Base-by-base conservation (phyloP, 2,329 filamentous ascomycete species). In the Elsinoe batatas region DNA sequence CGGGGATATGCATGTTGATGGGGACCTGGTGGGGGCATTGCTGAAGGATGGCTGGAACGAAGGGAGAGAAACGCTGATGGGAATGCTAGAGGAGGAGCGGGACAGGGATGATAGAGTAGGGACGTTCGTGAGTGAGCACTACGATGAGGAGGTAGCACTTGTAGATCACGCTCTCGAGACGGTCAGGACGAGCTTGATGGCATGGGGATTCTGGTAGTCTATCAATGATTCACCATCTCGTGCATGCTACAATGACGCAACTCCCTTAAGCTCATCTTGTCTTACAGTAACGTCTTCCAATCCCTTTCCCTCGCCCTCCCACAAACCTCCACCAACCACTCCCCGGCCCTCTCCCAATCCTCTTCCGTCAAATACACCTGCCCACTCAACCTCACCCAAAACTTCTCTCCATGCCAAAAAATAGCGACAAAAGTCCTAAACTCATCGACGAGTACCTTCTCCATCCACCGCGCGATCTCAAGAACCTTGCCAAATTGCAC, bases 331-430 rank as follows among this genome's bases (percentile, higher is more conserved):
- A 79, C 78, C 63, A 93, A 68, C 7, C 78, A 72, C 51, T 74
- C 65, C 0, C 77, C 87, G 3, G 79, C 77, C 79, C 80, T 87
- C 66, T 85, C 80, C 65, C 93, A 95, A 68, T 96, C 90, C 11
- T 76, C 76, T 60, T 84, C 67, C 22, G 88, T 88, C n/a, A 96
- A 71, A 67, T 93, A 97, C 0, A 93, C 79, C 74, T 95, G 90
- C 12, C 81, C 88, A 65, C 86, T 90, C 47, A 95, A 64, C 49
- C 91, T 74, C 0, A 78, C 75, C 86, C 86, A 95, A 67, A 84
- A 79, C 54, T 76, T 75, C 0, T 77, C 78, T 0, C 71, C 76
- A 61, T 90, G 82, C 7, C 77, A 69, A 57, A 82, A 81, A 2
- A 87, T 65, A 1, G 83, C 76, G 53, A 93, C 70, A 64, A 88